A percentile compares a stretch with the other conserved stretches of the same genome.
phyloP scores from a whole-genome alignment of 441 rosid genomes.

The Kokia cookei region DNA sequence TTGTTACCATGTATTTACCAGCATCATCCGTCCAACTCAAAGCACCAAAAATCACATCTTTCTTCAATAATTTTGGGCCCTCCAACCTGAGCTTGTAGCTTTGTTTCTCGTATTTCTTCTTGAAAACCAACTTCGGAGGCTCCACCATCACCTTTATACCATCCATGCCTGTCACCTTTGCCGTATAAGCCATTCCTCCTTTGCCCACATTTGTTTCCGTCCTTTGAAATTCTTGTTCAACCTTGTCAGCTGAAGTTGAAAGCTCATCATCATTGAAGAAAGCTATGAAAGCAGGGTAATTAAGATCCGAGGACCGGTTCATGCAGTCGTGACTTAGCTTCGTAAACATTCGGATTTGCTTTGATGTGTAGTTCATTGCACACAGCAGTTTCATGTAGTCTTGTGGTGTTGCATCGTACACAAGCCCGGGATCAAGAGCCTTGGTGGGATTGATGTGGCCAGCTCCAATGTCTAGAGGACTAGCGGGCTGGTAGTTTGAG shows the following conservation, averaged over 20 bases:
- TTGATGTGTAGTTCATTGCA: slow-evolving; percentile 19
- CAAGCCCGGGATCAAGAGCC: slow-evolving; percentile 26
- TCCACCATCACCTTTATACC: slow-evolving; percentile 33
- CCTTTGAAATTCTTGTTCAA: slow-evolving; percentile 22
- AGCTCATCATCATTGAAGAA: slow-evolving; percentile 14
- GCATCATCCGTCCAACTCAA: slow-evolving; percentile 40
- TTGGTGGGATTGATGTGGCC: slow-evolving; percentile 24
- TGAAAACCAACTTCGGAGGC: slow-evolving; percentile 35
- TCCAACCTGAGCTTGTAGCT: slow-evolving; percentile 33
- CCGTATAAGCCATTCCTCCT: slow-evolving; percentile 22
- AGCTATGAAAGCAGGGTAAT: slow-evolving; percentile 35
- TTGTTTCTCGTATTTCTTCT: slow-evolving; percentile 28
- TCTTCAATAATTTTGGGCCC: slow-evolving; percentile 22
- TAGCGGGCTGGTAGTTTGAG: slow-evolving; percentile 3
- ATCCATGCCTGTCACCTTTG: slow-evolving; percentile 30
- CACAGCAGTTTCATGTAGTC: slow-evolving; percentile 23
- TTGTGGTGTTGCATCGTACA: slow-evolving; percentile 17
- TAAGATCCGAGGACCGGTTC: slow-evolving; percentile 6
- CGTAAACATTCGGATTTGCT: slow-evolving; percentile 25
- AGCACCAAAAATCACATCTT: slow-evolving; percentile 23
- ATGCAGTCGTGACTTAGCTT: background rate
- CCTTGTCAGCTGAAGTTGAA: slow-evolving; percentile 11
- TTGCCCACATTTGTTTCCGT: slow-evolving; percentile 36
- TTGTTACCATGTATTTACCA: slow-evolving; percentile 25
- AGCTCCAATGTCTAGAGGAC: slow-evolving; percentile 27